A percentile compares a stretch with the other conserved stretches of the same genome.
Evolutionary conservation across 2,329 filamentous ascomycete genomes (phyloP).

Genomic region (Trichophyton simii): DNA sequence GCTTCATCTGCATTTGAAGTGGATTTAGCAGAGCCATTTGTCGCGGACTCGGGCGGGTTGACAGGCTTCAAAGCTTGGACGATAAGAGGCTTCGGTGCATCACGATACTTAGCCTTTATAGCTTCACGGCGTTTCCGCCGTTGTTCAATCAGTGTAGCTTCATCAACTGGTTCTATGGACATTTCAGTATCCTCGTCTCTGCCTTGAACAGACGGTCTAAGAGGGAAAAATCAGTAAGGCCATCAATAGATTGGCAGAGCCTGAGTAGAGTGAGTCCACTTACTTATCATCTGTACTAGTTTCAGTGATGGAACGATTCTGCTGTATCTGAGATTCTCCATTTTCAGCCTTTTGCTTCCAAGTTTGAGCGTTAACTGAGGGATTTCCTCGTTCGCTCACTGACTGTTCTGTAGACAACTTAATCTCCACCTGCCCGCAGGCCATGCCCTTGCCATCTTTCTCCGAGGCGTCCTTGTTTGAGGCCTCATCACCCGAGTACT

Average conservation of each 20-base stretch:
- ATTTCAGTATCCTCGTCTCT: constrained; percentile 20
- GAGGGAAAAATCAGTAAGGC: constrained; percentile 4
- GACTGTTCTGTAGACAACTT: constrained; percentile 45
- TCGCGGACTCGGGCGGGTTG: constrained; percentile 45
- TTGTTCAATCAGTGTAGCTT: constrained; percentile 72
- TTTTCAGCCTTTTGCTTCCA: constrained; percentile 56
- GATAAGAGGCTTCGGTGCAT: constrained; percentile 57
- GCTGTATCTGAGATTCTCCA: constrained; percentile 47
- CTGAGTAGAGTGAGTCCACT: constrained; percentile 15
- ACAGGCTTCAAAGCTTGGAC: constrained; percentile 59
- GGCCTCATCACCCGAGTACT: constrained; percentile 27
- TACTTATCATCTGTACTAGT: constrained; percentile 29
- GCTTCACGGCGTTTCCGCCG: constrained; percentile 74
- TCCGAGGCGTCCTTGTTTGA: constrained; percentile 18
- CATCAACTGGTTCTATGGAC: constrained; percentile 53
- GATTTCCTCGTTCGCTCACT: constrained; percentile 52
- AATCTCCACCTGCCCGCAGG: constrained; percentile 23
- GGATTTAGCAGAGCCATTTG: constrained; percentile 34
- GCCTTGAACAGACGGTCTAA: constrained; percentile 13
- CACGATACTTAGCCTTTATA: constrained; percentile 68
- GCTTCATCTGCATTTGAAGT: constrained; percentile 28
- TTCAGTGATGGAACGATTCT: constrained; percentile 32
- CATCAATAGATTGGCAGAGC: neutral
- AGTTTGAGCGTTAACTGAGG: constrained; percentile 46
- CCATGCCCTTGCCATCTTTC: neutral